Evolutionary conservation across 495 filamentous ascomycete genomes (phyloP).

Genomic region (Aspergillus leporis): DNA sequence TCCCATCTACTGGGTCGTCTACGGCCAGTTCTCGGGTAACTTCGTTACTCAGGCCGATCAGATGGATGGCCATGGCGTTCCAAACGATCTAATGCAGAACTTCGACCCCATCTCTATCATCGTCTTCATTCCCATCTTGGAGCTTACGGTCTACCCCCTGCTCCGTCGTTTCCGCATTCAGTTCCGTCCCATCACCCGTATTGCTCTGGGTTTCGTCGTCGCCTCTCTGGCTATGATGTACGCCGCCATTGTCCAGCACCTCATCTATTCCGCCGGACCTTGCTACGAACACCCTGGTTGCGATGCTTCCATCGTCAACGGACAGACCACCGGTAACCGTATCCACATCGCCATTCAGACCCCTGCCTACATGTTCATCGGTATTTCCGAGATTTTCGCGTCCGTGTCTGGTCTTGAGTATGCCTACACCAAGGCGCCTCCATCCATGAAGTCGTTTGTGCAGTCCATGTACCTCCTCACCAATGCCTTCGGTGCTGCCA

Average conservation of each 20-base stretch:
- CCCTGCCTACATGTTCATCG: conserved; percentile 69
- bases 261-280: conserved; percentile 63
- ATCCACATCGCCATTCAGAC: conserved; percentile 71
- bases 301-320: conserved; percentile 32
- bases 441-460: conserved; percentile 80
- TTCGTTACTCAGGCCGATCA: conserved; percentile 57
- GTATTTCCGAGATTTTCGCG: conserved; percentile 72
- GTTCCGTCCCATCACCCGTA: conserved; percentile 73
- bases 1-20: conserved; percentile 62
- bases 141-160: conserved; percentile 65
- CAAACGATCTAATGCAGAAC: conserved; percentile 76
- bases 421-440: conserved; percentile 81
- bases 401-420: conserved; percentile 72
- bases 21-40: conserved; percentile 59
- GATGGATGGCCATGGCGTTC: conserved; percentile 57
- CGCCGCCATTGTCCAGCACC: conserved; percentile 70
- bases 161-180: conserved; percentile 64
- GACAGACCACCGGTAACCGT: conserved; percentile 39
- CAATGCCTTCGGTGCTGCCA: conserved; percentile 68
- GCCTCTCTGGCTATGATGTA: conserved; percentile 63
- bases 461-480: conserved; percentile 73
- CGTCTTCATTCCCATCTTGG: conserved; percentile 68
- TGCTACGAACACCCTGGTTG: conserved; percentile 47
- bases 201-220: conserved; percentile 68
- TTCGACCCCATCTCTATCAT: conserved; percentile 76